Evolutionary conservation across 441 rosid species (phyloP), one percentile per base, ranked within the genome.

Genomic region (Heliophila coronopifolia): DNA sequence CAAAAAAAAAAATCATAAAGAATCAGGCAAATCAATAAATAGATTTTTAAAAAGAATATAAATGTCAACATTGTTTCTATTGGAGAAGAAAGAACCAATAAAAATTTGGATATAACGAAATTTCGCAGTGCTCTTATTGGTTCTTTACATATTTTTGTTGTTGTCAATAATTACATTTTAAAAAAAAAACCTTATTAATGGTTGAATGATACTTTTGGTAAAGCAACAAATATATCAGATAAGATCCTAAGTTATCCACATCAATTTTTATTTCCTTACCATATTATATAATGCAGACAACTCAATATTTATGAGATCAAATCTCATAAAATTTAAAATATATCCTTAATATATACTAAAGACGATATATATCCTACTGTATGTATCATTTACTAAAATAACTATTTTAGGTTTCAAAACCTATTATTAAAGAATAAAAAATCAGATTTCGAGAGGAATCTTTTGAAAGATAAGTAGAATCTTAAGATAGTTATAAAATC

Each of bases 141-240:
- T 44, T 51, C 25, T 27, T 32, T 22, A 30, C 47, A 50, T 30
- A n/a, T n/a, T n/a, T n/a, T n/a, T n/a, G n/a, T n/a, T n/a, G n/a
- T n/a, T n/a, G n/a, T n/a, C n/a, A n/a, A n/a, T n/a, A n/a, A n/a
- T n/a, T n/a, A n/a, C n/a, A n/a, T n/a, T n/a, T n/a, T n/a, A 4
- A 34, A 35, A 35, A 44, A 15, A 34, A 50, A 38, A 58, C 60
- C 51, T 43, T 44, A 23, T 59, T 57, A 44, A 51, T 51, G 49
- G 32, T n/a, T n/a, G n/a, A n/a, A 20, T 20, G 38, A 37, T 31
- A 58, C 55, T 65, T n/a, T 57, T 58, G 11, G 48, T 14, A 65
- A 58, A 50, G 54, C 60, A 58, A 50, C 64, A 57, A 51, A 58
- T 12, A 36, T 25, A 45, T 58, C 55, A 52, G 70, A 65, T 65